A percentile compares a stretch with the other conserved stretches of the same genome.
Evolutionary conservation across 2,329 filamentous ascomycete genomes (phyloP).

Genomic region (Talaromyces sp.): DNA sequence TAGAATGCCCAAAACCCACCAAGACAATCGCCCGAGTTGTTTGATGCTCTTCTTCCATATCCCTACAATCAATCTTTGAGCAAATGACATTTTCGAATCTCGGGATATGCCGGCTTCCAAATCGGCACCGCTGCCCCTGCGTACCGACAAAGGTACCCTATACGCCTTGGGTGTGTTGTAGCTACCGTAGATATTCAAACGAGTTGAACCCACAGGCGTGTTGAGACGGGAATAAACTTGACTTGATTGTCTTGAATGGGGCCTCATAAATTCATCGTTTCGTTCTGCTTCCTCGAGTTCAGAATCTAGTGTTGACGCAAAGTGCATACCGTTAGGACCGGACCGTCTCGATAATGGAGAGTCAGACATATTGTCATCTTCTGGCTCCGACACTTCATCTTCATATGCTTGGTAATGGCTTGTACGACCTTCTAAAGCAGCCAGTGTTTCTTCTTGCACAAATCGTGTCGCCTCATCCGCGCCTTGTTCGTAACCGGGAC

Average conservation of each 20-base stretch:
- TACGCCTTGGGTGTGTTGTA: constrained; percentile 7
- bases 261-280: not conserved
- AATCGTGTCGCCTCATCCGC: not conserved
- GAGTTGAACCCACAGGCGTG: constrained; percentile 6
- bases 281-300: constrained; percentile 12
- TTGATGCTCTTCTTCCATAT: constrained; percentile 33
- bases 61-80: constrained; percentile 32
- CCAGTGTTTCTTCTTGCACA: constrained; percentile 35
- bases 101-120: constrained; percentile 9
- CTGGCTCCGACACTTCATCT: constrained; percentile 21
- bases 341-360: constrained; percentile 3
- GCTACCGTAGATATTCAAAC: not conserved
- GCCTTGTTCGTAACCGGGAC: constrained; percentile 20
- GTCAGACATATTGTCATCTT: not conserved
- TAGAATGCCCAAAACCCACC: constrained; percentile 37
- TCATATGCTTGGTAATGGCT: constrained; percentile 26
- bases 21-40: constrained; percentile 30
- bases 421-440: constrained; percentile 30
- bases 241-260: not conserved
- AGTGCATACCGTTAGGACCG: not conserved
- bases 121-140: not conserved
- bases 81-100: constrained; percentile 23
- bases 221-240: not conserved
- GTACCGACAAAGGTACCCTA: not conserved
- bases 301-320: constrained; percentile 4